Conservation (phyloP, 306 rosid species). For the Inga oerstediana region DNA sequence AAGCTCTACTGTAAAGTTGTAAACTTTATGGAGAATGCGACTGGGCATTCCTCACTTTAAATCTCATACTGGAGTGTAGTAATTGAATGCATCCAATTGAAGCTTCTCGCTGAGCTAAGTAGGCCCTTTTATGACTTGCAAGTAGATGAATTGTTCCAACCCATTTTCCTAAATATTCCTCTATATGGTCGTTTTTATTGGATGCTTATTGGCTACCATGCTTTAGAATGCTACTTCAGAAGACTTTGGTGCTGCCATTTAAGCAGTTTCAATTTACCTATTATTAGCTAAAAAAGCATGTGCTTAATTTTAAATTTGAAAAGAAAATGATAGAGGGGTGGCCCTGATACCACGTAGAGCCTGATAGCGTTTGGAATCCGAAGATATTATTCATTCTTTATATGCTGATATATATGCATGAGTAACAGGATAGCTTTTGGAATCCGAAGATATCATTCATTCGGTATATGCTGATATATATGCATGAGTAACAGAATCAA, state of each 20-base stretch:
- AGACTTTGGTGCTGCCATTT: not conserved
- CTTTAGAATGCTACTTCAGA: not conserved
- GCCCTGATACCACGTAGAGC: no score
- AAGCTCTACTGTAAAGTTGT: not conserved
- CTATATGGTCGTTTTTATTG: not conserved
- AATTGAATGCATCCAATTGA: slow-evolving; percentile 19
- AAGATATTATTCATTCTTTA: no score
- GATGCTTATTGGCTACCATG: not conserved
- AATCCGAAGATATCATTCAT: no score
- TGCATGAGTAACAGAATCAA: no score
- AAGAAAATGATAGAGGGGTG: not conserved
- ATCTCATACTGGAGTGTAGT: slow-evolving; percentile 5
- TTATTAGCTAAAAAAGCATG: not conserved
- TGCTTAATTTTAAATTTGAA: not conserved
- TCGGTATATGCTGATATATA: no score
- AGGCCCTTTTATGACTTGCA: slow-evolving; percentile 3
- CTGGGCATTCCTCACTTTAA: slow-evolving; percentile 12
- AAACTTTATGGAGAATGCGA: not conserved
- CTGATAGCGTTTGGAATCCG: no score
- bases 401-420: no score
- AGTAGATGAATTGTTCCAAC: not conserved
- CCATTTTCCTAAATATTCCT: not conserved
- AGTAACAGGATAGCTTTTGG: no score
- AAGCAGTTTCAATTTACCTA: not conserved
- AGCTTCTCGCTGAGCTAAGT: slow-evolving; percentile 17